Evolutionary conservation across 2,329 filamentous ascomycete genomes (phyloP).

Genomic region (Ampelomyces quisqualis): DNA sequence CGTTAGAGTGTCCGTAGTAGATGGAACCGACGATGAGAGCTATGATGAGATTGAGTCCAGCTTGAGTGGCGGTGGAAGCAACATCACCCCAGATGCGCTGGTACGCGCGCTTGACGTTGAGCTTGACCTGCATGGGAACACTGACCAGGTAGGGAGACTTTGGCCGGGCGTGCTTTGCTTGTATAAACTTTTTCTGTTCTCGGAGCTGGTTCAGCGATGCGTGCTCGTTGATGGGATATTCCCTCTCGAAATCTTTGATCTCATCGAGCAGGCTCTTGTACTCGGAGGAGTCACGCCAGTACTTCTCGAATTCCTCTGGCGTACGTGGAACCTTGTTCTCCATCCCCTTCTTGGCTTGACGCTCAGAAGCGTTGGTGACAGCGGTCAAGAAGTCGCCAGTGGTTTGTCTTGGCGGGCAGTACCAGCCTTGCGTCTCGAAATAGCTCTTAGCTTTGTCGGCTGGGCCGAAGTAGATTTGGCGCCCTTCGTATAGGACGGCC

Average conservation of each 20-base stretch:
- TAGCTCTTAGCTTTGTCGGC: slow-evolving; percentile 60
- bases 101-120: slow-evolving; percentile 35
- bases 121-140: slow-evolving; percentile 48
- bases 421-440: slow-evolving; percentile 69
- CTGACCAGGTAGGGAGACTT: slow-evolving; percentile 61
- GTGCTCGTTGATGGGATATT: slow-evolving; percentile 48
- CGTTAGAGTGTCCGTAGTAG: slow-evolving; percentile 56
- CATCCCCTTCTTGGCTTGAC: slow-evolving; percentile 45
- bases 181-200: slow-evolving; percentile 52
- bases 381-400: slow-evolving; percentile 75
- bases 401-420: slow-evolving; percentile 67
- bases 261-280: slow-evolving; percentile 47
- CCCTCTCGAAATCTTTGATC: slow-evolving; percentile 54
- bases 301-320: slow-evolving; percentile 50
- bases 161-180: slow-evolving; percentile 56
- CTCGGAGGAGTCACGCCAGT: slow-evolving; percentile 57
- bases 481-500: slow-evolving; percentile 72
- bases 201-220: slow-evolving; percentile 35
- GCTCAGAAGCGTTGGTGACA: slow-evolving; percentile 58
- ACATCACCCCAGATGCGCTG: slow-evolving; percentile 40
- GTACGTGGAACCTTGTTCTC: slow-evolving; percentile 51
- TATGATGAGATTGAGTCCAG: slow-evolving; percentile 55
- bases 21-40: slow-evolving; percentile 63
- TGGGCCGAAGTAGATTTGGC: slow-evolving; percentile 74
- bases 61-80: slow-evolving; percentile 36